Percentiles rank a stretch among this genome's conserved stretches.
phyloP scores from a whole-genome alignment of 2,329 filamentous ascomycete genomes.

The Penicillium sp. region DNA sequence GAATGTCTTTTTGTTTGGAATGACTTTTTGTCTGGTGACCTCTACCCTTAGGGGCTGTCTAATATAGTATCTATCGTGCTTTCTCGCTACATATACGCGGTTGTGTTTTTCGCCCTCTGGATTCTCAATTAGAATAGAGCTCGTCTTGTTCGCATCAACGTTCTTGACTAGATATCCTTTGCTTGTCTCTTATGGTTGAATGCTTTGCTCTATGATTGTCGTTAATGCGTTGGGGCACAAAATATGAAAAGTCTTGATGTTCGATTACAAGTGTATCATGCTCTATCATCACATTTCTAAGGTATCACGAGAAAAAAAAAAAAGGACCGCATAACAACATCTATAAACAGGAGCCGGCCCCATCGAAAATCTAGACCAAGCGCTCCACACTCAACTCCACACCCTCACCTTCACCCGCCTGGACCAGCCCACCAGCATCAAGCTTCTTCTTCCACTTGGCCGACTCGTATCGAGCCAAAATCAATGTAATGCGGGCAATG shows the following conservation, averaged over 20 bases:
- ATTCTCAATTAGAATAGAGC: slow-evolving; percentile 5
- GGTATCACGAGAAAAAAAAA: slow-evolving; percentile 9
- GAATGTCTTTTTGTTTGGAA: slow-evolving; percentile 1
- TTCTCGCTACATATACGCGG: slow-evolving; percentile 8
- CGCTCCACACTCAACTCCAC: slow-evolving; percentile 35
- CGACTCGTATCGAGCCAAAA: slow-evolving; percentile 48
- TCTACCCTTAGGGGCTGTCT: background rate
- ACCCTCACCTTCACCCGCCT: slow-evolving; percentile 18
- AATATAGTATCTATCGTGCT: slow-evolving; percentile 10
- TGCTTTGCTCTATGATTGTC: background rate
- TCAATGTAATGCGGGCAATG: slow-evolving; percentile 45
- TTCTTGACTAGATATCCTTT: background rate
- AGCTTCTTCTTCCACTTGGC: slow-evolving; percentile 50
- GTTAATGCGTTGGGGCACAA: background rate
- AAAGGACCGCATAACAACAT: slow-evolving; percentile 1
- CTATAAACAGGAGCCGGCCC: slow-evolving; percentile 1
- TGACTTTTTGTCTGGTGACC: background rate
- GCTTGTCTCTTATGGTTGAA: background rate
- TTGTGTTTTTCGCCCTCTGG: background rate
- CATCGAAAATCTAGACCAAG: slow-evolving; percentile 25
- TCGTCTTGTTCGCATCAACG: background rate
- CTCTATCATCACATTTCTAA: slow-evolving; percentile 5
- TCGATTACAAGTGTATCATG: background rate
- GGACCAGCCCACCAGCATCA: slow-evolving; percentile 40
- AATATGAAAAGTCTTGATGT: background rate